These are phyloP conservation scores for Lolium multiflorum DNA, from an alignment of 176 grass and related monocot species.

Conservation along the genomic window DNA sequence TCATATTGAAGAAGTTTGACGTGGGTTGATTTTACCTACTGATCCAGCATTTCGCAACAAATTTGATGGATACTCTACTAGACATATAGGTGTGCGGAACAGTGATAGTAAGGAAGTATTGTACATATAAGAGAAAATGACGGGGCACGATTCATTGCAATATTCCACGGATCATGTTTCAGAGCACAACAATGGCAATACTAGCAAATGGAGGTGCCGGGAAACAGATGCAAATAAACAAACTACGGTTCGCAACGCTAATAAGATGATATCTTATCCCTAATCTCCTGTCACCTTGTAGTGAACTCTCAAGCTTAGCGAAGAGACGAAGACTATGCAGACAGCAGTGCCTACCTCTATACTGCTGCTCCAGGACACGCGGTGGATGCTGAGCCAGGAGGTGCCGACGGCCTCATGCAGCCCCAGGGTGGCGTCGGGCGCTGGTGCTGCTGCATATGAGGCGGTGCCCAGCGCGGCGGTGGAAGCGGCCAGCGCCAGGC, in stretches of 20 bases:
- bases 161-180: not conserved
- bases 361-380: not conserved
- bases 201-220: not conserved
- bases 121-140: not conserved
- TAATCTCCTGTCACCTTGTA: not conserved
- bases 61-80: not conserved
- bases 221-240: not conserved
- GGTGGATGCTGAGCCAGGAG: slow-evolving; percentile 18
- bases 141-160: not conserved
- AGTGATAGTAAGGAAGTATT: not conserved
- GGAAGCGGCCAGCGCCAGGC: slow-evolving; percentile 36
- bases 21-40: not conserved
- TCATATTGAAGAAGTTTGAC: not conserved
- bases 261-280: not conserved
- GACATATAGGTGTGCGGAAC: too few species aligned
- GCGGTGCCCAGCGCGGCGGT: slow-evolving; percentile 21
- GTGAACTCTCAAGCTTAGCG: not conserved
- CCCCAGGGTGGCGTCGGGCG: slow-evolving; percentile 8
- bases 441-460: slow-evolving; percentile 19
- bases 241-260: not conserved
- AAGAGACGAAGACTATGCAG: not conserved
- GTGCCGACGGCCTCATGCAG: not conserved
- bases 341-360: not conserved
- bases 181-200: not conserved
- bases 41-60: not conserved